Evolutionary conservation across 176 grass and related monocot species (phyloP), one percentile per base, ranked within the genome.

Genomic region (Aegilops speltoides): DNA sequence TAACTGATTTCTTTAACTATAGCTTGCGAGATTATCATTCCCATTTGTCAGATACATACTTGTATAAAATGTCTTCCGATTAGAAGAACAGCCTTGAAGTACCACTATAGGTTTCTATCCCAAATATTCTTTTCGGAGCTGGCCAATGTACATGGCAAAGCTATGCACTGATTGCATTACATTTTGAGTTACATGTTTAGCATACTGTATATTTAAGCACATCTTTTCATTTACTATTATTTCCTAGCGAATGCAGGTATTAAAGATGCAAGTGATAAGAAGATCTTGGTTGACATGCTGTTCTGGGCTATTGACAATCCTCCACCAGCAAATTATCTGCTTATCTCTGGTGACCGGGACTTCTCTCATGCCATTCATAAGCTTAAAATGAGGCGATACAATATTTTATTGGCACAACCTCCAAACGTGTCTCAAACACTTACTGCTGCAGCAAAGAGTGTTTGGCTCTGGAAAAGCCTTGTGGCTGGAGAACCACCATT

Each of bases 221-320:
- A 23, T 20, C 22, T 38, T 37, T 37, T 68, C 66, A 37, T 84
- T 64, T 32, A 36, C 60, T 20, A 56, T 57, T 25, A 2, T 80
- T 77, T 48, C 68, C 73, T 72, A 83, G 65, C 22, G 59, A 85
- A 33, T 93, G 67, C 90, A 99, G 97, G 97, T 11, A 91, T 99
- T 78, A 99, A 99, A 90, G 97, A 99, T 90, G 97, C 97, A 83
- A 99, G 97, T 78, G 97, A 99, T 86, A 99, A 99, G 79, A 97
- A 93, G 80, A 97, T 99, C 68, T 87, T 99, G 78, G 97, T 99
- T 52, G 94, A 97, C 80, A 99, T 99, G 97, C 69, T 99, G 34
- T 83, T 99, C 81, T 99, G 94, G 97, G 97, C 97, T 83, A 90
- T 99, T 64, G 97, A 99, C 84, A 97, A 99, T 81, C 97, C 97